phyloP scores from a whole-genome alignment of 495 filamentous ascomycete genomes.

The Aspergillus panamensis region DNA sequence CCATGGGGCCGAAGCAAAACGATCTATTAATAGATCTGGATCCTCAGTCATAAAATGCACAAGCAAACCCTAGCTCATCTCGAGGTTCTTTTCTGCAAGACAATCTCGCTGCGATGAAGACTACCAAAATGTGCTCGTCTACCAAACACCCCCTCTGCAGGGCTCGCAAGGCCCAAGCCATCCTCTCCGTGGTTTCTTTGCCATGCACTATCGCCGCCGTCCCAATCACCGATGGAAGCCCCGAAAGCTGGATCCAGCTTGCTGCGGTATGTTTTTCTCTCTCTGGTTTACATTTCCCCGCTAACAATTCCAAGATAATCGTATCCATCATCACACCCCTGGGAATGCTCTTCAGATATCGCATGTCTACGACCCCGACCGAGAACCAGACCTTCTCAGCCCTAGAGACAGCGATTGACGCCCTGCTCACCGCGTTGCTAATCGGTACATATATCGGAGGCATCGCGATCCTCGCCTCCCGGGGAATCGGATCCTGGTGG shows the following conservation, averaged over 20 bases:
- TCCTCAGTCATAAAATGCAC: too few relatives aligned
- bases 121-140: background rate
- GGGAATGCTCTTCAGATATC: background rate
- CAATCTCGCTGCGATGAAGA: background rate
- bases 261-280: background rate
- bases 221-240: background rate
- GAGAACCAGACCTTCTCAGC: background rate
- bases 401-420: background rate
- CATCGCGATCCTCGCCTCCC: background rate
- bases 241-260: background rate
- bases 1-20: too few relatives aligned
- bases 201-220: background rate
- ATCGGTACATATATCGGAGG: background rate
- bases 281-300: background rate
- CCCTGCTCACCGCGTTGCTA: background rate
- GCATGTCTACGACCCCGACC: background rate
- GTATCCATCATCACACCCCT: background rate
- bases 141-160: background rate
- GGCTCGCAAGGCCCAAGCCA: background rate
- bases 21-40: too few relatives aligned
- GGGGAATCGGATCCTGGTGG: background rate
- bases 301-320: background rate
- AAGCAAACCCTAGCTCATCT: too few relatives aligned
- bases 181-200: background rate
- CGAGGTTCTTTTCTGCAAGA: too few relatives aligned